Conservation (phyloP, 2,329 filamentous ascomycete genomes). For the Trichoderma sp. region DNA sequence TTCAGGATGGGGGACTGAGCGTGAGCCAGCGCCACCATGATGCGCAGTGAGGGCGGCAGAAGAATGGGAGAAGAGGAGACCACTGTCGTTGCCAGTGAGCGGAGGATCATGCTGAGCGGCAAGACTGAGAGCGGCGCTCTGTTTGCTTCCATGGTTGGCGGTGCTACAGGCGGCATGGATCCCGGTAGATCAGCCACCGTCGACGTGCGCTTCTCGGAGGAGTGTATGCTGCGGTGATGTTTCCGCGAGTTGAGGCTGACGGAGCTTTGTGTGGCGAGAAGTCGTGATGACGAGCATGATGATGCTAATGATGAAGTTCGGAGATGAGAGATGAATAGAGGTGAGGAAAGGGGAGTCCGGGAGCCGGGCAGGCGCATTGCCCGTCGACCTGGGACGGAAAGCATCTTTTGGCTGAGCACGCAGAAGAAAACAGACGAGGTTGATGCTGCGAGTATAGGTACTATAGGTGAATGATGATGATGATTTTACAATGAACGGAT, state of each 20-base stretch:
- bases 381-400: slow-evolving; percentile 25
- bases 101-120: slow-evolving; percentile 63
- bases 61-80: slow-evolving; percentile 70
- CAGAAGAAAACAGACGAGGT: neutral
- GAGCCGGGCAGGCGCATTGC: slow-evolving; percentile 23
- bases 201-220: slow-evolving; percentile 36
- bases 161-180: slow-evolving; percentile 29
- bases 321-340: slow-evolving; percentile 7
- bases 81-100: slow-evolving; percentile 65
- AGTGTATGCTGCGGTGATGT: slow-evolving; percentile 34
- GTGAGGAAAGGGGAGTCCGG: slow-evolving; percentile 17
- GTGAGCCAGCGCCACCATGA: slow-evolving; percentile 68
- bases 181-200: slow-evolving; percentile 35
- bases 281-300: slow-evolving; percentile 20
- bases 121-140: slow-evolving; percentile 61
- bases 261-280: slow-evolving; percentile 2
- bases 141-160: slow-evolving; percentile 25
- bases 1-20: slow-evolving; percentile 64
- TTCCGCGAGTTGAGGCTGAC: neutral
- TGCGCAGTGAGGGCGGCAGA: slow-evolving; percentile 64
- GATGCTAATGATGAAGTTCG: slow-evolving; percentile 16
- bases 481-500: neutral
- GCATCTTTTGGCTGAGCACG: slow-evolving; percentile 21
- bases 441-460: neutral
- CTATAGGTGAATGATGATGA: neutral